These are phyloP conservation scores for Rhodotorula sp. DNA, from an alignment of 1,284 basidiomycete genomes.

Conservation along the genomic window DNA sequence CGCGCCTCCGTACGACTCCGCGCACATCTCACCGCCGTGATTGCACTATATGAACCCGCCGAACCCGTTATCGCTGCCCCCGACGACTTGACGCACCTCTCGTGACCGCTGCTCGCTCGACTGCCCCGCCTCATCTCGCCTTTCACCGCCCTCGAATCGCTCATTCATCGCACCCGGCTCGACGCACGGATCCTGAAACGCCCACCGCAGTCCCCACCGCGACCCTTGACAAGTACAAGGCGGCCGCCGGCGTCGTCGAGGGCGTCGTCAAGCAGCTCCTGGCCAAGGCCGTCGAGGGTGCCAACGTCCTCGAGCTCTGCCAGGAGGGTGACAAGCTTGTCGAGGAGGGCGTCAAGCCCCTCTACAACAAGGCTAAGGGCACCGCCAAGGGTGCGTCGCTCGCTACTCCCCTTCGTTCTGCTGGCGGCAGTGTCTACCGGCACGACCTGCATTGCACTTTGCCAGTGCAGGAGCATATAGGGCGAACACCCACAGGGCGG, in stretches of 20 bases:
- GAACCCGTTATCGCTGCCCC: background rate
- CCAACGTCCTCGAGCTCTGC: conserved; percentile 80
- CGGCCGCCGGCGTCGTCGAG: conserved; percentile 83
- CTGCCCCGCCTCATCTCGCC: background rate
- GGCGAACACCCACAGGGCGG: too few relatives aligned
- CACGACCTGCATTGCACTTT: too few relatives aligned
- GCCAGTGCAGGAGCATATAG: too few relatives aligned
- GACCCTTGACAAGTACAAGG: conserved; percentile 45
- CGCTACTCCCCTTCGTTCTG: background rate
- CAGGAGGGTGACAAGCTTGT: conserved; percentile 89
- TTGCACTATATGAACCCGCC: background rate
- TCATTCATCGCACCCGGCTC: background rate
- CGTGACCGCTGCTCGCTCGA: background rate
- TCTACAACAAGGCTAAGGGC: conserved; percentile 92
- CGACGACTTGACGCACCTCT: background rate
- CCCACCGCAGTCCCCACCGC: conserved; percentile 36
- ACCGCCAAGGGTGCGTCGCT: conserved; percentile 51
- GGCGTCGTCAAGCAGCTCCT: conserved; percentile 84
- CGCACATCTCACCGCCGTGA: too few relatives aligned
- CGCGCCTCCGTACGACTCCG: background rate
- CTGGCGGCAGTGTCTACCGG: too few relatives aligned
- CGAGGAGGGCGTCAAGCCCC: conserved; percentile 76
- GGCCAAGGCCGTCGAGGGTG: conserved; percentile 72
- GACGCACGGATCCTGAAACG: background rate
- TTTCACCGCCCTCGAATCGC: background rate